Base-by-base conservation (phyloP, 495 filamentous ascomycete species). In the Rhypophila decipiens region DNA sequence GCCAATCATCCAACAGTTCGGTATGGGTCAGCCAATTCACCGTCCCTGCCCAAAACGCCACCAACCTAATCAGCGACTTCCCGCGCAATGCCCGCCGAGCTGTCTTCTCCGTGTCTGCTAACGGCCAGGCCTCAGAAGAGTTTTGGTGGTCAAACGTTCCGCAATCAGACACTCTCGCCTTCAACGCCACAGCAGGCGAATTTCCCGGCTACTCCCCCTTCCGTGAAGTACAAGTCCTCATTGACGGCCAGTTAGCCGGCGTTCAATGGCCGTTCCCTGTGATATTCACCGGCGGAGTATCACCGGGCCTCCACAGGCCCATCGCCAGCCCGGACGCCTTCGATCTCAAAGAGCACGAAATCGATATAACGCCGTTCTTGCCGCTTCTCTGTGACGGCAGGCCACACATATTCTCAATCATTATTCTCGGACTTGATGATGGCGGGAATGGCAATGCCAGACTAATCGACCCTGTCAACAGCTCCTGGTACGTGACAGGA, bases 71-170 rank as follows among this genome's bases (percentile, higher is more conserved):
- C 39, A 45, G 21, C 15, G 58, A 49, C 13, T 60, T 87, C 15
- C 86, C 87, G 0, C 66, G 65, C 20, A 83, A 84, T 51, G 69
- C 71, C 2, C 77, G 77, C 44, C 79, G 82, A 40, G 89, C 89
- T 4, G 76, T 91, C 9, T 79, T 94, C 27, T 82, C 84, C 4
- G 72, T 96, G 3, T 81, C 81, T 0, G 85, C 87, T 11, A 86
- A 83, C 57, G 90, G 88, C 0, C 90, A 95, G 55, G 75, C 77
- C 0, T 64, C 67, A 1, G 89, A 95, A 58, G 89, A 95, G 53
- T 95, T 96, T 57, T 96, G 90, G 88, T 95, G 85, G 74, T 79
- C 76, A 18, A 94, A 94, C 63, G 85, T 88, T 3, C 73, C 86
- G n/a, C 73, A 74, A 5, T 73, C 74, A 3, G 78, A 87, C 47